A percentile compares a stretch with the other conserved stretches of the same genome.
Evolutionary conservation across 106 monocot species (phyloP).

Genomic region (Dendrobium chrysotoxum): DNA sequence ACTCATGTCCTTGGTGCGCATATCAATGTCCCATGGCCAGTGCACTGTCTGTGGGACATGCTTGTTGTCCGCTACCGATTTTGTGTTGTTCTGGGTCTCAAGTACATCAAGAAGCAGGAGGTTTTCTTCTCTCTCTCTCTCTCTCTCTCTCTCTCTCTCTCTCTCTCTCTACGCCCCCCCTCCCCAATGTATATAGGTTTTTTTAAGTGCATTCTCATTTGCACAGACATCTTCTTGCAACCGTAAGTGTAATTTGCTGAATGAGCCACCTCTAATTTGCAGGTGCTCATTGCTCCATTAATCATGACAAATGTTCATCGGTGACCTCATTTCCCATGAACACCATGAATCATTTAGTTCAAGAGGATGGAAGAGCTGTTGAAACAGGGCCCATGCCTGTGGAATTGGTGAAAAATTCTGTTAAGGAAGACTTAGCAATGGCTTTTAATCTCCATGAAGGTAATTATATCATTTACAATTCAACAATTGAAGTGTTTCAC

Average conservation of each 20-base stretch:
- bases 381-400: conserved; percentile 33
- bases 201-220: not conserved
- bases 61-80: conserved; percentile 15
- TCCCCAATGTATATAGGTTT: not conserved
- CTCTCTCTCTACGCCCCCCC: not conserved
- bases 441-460: conserved; percentile 18
- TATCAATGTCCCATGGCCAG: conserved; percentile 13
- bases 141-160: not conserved
- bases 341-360: conserved; percentile 8
- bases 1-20: conserved; percentile 18
- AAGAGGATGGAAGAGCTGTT: conserved; percentile 18
- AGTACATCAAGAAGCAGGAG: conserved; percentile 13
- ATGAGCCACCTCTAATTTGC: not conserved
- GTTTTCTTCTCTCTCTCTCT: not conserved
- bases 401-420: conserved; percentile 29
- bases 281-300: conserved; percentile 25
- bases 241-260: not conserved
- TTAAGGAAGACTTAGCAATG: conserved; percentile 10
- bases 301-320: conserved; percentile 5
- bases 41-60: conserved; percentile 10
- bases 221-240: not conserved
- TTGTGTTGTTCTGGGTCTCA: conserved; percentile 16
- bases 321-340: not conserved
- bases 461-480: conserved; percentile 7
- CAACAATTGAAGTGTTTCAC: not conserved